Evolutionary conservation across 192 early-diverging fungal genomes (phyloP), one percentile per base, ranked within the genome.

Genomic region (Umbelopsis vinacea): DNA sequence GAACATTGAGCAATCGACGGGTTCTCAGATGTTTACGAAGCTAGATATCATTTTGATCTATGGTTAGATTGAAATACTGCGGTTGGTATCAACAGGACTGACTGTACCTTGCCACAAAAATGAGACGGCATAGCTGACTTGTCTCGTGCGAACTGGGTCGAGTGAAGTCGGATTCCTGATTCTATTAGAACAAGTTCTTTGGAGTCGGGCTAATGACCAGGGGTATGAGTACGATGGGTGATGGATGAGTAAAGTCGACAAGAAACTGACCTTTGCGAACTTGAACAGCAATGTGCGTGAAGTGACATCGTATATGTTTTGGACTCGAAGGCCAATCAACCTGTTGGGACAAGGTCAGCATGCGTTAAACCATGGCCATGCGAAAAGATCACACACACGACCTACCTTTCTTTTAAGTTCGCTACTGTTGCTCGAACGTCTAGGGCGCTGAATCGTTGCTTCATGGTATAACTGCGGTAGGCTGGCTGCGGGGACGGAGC

Each of bases 221-320:
- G 15, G n/a, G 5, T 50, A 50, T 50, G 19, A 50, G 48, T 47
- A 43, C 48, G 6, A 43, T 43, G 40, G 40, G 40, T 43, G 11
- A n/a, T 15, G 2, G 2, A 68, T 55, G 38, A 23, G 11, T 5
- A 46, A 10, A 23, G 4, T 9, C 43, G 50, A 17, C 0, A 29
- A 67, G n/a, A 12, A 29, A 35, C 19, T 17, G 63, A 88, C 87
- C 83, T 91, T 89, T 71, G 94, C 89, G 68, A 99, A 98, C 75
- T 97, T 98, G 78, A 97, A 86, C 22, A 99, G 83, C 73, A 92
- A 94, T 57, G 95, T 97, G 78, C 92, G 92, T 8, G 85, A 69
- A 68, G 93, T 96, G 72, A 96, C 87, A 83, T 98, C 96, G 79
- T 98, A 99, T n/a, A 98, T 88, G 68, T 97, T 97, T 76, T 96